Conservation (phyloP, 202 grass and related monocot genomes). For the Bolboschoenoplectus hybrid region DNA sequence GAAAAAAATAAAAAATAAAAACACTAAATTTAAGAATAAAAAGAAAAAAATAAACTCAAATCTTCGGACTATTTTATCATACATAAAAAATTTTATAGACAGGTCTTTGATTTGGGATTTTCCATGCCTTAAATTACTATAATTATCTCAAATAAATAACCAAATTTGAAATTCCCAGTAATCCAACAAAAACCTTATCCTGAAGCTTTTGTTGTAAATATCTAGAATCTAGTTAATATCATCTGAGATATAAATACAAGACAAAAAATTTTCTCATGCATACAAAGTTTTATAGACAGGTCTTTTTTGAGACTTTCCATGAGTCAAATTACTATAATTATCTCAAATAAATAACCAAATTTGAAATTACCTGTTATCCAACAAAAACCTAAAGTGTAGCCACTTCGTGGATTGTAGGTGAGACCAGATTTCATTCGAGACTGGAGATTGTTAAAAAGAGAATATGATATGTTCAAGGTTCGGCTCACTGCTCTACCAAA, state of each 20-base stretch:
- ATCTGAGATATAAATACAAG: no score
- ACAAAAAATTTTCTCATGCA: neutral
- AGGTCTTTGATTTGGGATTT: neutral
- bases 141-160: no score
- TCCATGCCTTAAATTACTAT: neutral
- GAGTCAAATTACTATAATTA: neutral
- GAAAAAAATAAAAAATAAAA: neutral
- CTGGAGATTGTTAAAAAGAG: neutral
- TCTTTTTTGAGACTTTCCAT: neutral
- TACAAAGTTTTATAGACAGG: neutral
- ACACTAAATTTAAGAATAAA: neutral
- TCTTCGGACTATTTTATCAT: neutral
- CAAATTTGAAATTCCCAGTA: no score
- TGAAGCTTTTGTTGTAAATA: no score
- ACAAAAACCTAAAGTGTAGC: neutral
- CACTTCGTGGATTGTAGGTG: neutral
- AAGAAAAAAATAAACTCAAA: neutral
- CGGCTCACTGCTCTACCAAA: conserved; percentile 8
- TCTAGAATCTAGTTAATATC: no score
- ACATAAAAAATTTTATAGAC: neutral
- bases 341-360: no score
- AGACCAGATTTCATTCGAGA: conserved; percentile 2
- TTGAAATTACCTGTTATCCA: neutral
- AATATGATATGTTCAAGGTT: conserved; percentile 18
- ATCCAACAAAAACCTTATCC: neutral